Evolutionary conservation across 2,329 filamentous ascomycete genomes (phyloP), one percentile per base, ranked within the genome.

Genomic region (Sporothrix luriei): DNA sequence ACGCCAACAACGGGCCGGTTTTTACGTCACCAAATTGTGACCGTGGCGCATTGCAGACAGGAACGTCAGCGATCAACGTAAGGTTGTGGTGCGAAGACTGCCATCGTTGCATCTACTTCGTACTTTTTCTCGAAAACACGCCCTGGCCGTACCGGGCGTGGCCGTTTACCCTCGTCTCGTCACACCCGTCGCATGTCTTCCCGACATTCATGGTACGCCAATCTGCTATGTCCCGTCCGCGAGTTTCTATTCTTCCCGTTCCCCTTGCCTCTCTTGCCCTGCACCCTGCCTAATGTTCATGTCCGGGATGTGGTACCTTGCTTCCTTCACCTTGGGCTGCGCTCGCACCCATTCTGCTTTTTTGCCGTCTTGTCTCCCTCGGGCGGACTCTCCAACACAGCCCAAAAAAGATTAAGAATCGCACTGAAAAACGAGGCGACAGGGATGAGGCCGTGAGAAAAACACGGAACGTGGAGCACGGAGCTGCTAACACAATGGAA

Each of bases 121-220:
- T n/a, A n/a, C n/a, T n/a, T n/a, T 21, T 43, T 46, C 46, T 46
- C 38, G 38, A 43, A 46, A 43, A n/a, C 13, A 43, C 38, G 57
- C 38, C 38, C 40, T 62, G n/a, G n/a, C 21, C 57, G 21, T 46
- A 21, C 57, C n/a, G n/a, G 38, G 33, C 38, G 38, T 62, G 57
- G 57, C 38, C 14, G 7, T 51, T 49, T 65, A 43, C 14, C 19
- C 24, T 29, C 43, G 16, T 66, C 29, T 54, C 21, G 64, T 57
- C 66, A 59, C 66, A 57, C 21, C 66, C 52, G 26, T 49, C 52
- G 66, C 52, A 55, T 68, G 66, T 48, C 52, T 48, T 59, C 51
- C 66, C 66, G 51, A 49, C 51, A 49, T 68, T 68, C 38, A 59
- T 59, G 52, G 51, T 68, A 59, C 26, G 40, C 38, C 52, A 68